Percentiles rank a stretch among this genome's conserved stretches.
phyloP scores from a whole-genome alignment of 1,139 yeast species.

The Candida tunisiensis region DNA sequence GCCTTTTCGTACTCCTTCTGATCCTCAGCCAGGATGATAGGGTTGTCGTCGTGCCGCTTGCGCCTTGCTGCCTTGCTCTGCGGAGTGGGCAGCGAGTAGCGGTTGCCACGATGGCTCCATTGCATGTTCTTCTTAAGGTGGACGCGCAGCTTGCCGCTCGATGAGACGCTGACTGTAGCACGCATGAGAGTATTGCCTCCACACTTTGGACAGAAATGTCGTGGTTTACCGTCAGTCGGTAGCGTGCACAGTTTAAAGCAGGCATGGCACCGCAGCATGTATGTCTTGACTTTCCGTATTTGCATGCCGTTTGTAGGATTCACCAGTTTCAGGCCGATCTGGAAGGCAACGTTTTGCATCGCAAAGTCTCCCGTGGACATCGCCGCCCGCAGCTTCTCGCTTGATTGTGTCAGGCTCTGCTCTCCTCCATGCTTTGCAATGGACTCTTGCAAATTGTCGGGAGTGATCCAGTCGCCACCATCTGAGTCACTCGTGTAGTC shows the following conservation, averaged over 20 bases:
- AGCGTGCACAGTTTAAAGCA: conserved; percentile 73
- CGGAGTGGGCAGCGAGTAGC: conserved; percentile 46
- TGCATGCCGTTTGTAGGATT: conserved; percentile 74
- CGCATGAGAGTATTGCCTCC: conserved; percentile 84
- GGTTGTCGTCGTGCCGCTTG: conserved; percentile 11
- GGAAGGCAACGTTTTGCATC: conserved; percentile 87
- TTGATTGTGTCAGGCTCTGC: conserved; percentile 11
- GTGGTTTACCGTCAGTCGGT: conserved; percentile 58
- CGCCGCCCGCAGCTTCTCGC: conserved; percentile 40
- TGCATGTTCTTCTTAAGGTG: conserved; percentile 83
- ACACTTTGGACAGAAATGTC: conserved; percentile 91
- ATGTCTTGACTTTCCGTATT: conserved; percentile 72
- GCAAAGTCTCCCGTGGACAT: conserved; percentile 95
- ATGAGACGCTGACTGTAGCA: conserved; percentile 77
- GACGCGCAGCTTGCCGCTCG: conserved; percentile 74
- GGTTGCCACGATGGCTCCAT: conserved; percentile 85
- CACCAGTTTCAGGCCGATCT: conserved; percentile 74
- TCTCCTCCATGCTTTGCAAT: conserved; percentile 47
- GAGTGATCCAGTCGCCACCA: conserved; percentile 94
- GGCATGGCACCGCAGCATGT: conserved; percentile 95
- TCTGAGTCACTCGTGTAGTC: too few species aligned
- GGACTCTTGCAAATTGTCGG: conserved; percentile 60
- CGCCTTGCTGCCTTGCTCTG: conserved; percentile 22
- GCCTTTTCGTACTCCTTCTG: conserved; percentile 89
- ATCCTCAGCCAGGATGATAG: conserved; percentile 60